A percentile compares a stretch with the other conserved stretches of the same genome.
Evolutionary conservation across 148 eudicot genomes (phyloP).

Genomic region (Gaultheria prostrata): DNA sequence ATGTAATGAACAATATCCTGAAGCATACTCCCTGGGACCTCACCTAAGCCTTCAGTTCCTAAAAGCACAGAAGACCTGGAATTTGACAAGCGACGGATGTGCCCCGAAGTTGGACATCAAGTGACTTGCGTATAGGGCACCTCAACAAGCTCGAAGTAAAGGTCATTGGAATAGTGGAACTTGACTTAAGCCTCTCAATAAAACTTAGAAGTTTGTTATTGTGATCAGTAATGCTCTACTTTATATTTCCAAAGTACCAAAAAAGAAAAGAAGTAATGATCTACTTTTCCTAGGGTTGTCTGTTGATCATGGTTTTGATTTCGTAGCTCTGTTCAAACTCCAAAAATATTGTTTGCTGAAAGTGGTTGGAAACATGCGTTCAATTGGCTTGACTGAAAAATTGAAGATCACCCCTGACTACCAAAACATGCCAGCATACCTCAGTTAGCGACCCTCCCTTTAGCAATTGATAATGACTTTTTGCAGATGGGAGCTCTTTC

Average conservation of each 20-base stretch:
- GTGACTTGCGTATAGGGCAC: background rate
- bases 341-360: background rate
- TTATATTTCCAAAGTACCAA: background rate
- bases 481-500: too few relatives aligned
- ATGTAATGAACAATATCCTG: background rate
- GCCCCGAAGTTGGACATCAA: background rate
- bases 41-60: constrained; percentile 11
- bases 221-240: background rate
- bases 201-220: background rate
- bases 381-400: background rate
- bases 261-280: background rate
- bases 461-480: too few relatives aligned
- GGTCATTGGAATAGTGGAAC: background rate
- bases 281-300: background rate
- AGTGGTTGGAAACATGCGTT: background rate
- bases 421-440: too few relatives aligned
- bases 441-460: too few relatives aligned
- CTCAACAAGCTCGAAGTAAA: background rate
- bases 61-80: constrained; percentile 8
- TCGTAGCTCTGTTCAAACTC: background rate
- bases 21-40: background rate
- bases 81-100: background rate
- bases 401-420: too few relatives aligned
- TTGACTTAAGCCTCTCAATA: background rate
- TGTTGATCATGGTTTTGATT: background rate